Evolutionary conservation across 345 rosid genomes (phyloP).

Genomic region (Mercurialis annua): DNA sequence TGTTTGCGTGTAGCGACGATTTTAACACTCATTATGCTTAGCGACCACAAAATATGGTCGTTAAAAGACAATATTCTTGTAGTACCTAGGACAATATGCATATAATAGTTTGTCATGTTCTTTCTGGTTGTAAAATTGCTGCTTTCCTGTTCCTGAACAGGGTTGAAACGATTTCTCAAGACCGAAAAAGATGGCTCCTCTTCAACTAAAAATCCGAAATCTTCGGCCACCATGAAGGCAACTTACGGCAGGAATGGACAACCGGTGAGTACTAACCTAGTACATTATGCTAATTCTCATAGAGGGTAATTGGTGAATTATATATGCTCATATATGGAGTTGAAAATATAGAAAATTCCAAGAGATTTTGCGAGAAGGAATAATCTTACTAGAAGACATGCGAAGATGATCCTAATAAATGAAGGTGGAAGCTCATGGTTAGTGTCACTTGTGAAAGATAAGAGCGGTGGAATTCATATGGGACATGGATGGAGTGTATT

Average conservation of each 20-base stretch:
- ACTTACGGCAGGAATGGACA: background rate
- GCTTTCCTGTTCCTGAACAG: background rate
- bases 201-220: background rate
- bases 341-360: background rate
- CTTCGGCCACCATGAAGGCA: background rate
- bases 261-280: background rate
- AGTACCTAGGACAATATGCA: background rate
- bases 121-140: background rate
- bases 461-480: background rate
- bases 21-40: too few relatives aligned
- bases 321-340: background rate
- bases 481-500: conserved; percentile 1
- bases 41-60: too few relatives aligned
- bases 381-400: background rate
- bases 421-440: background rate
- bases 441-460: background rate
- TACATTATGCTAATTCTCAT: background rate
- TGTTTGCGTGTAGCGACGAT: too few relatives aligned
- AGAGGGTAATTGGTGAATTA: background rate
- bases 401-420: background rate
- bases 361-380: background rate
- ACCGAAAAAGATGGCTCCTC: background rate
- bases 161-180: background rate
- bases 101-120: background rate
- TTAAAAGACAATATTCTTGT: too few relatives aligned